These are phyloP conservation scores for Panicum miliaceum DNA, from an alignment of 176 grass and related monocot genomes.

Conservation along the genomic window DNA sequence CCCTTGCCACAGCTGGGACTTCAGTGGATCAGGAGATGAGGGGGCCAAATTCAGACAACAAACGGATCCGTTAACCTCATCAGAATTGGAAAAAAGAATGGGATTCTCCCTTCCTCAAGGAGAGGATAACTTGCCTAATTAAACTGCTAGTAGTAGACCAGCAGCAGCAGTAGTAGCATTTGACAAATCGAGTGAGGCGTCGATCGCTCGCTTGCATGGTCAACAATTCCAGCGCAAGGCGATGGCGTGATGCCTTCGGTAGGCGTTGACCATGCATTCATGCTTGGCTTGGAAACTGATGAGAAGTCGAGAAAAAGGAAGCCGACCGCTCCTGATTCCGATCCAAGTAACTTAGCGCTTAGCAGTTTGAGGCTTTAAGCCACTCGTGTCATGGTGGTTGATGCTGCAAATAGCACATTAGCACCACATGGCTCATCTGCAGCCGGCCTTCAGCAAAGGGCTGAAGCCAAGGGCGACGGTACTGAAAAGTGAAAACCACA, in stretches of 20 bases:
- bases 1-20: background rate
- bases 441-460: background rate
- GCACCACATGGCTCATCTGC: background rate
- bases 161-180: background rate
- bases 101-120: no score
- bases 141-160: background rate
- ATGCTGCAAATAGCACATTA: background rate
- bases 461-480: background rate
- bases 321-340: background rate
- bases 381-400: background rate
- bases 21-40: background rate
- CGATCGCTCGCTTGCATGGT: constrained; percentile 6
- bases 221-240: background rate
- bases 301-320: background rate
- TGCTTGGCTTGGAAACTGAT: background rate
- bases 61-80: background rate
- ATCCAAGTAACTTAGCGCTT: background rate
- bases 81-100: no score
- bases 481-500: background rate
- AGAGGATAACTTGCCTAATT: background rate
- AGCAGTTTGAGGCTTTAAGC: background rate
- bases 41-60: background rate
- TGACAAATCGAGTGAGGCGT: background rate
- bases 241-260: background rate
- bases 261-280: background rate